Evolutionary conservation across 805 yeast species (phyloP).

Genomic region (Babjeviella inositovora): DNA sequence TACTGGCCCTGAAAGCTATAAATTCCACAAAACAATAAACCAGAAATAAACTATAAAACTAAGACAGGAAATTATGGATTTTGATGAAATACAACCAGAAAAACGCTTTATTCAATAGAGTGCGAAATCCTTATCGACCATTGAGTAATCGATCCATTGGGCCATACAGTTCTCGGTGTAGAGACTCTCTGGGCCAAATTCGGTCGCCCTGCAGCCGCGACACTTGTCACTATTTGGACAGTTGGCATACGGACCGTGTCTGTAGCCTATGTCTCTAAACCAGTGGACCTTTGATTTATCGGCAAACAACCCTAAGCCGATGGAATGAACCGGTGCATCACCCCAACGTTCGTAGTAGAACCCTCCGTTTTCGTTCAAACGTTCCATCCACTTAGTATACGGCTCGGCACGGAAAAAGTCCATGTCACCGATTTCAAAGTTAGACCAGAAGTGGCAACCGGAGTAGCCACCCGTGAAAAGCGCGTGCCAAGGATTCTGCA

Average conservation of each 20-base stretch:
- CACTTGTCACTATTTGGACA: conserved; percentile 19
- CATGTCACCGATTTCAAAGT: conserved; percentile 31
- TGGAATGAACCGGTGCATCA: conserved; percentile 37
- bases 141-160: too few species aligned
- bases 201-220: neutral
- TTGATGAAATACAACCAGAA: too few species aligned
- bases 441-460: conserved; percentile 30
- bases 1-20: too few species aligned
- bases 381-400: conserved; percentile 20
- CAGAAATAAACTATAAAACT: too few species aligned
- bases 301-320: conserved; percentile 31
- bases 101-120: too few species aligned
- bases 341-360: conserved; percentile 33
- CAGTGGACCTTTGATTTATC: conserved; percentile 28
- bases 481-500: conserved; percentile 30
- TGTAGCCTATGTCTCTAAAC: conserved; percentile 37
- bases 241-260: conserved; percentile 28
- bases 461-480: conserved; percentile 25
- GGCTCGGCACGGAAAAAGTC: conserved; percentile 22
- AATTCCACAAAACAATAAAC: too few species aligned
- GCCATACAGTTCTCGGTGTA: too few species aligned
- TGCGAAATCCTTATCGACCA: too few species aligned
- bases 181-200: neutral
- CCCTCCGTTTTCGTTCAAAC: conserved; percentile 25
- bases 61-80: too few species aligned